Percentiles rank a stretch among this genome's conserved stretches.
phyloP scores from a whole-genome alignment of 192 early-diverging fungal genomes.

The Glomus cerebriforme region DNA sequence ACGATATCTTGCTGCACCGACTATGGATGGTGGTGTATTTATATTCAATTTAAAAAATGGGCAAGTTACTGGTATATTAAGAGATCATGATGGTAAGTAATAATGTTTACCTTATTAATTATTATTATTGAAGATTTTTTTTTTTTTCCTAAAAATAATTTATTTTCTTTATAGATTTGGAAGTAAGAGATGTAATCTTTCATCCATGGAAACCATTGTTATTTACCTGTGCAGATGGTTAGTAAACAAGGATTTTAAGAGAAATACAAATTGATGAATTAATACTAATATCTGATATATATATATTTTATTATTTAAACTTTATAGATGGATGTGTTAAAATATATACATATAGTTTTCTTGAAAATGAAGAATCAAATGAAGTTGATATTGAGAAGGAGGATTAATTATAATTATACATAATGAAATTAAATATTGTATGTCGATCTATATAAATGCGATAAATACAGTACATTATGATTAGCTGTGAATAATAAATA shows the following conservation, averaged over 20 bases:
- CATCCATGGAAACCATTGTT: conserved; percentile 79
- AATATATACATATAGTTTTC: background rate
- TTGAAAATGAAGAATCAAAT: background rate
- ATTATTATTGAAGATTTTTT: conserved; percentile 9
- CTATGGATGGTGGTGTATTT: conserved; percentile 86
- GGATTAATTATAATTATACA: background rate
- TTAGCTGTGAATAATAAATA: too few relatives aligned
- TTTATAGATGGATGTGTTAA: background rate
- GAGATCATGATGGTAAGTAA: conserved; percentile 76
- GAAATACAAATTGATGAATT: background rate
- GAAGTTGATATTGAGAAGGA: background rate
- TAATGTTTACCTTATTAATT: background rate
- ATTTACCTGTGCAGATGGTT: conserved; percentile 87
- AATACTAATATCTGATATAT: background rate
- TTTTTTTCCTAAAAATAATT: background rate
- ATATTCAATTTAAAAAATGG: conserved; percentile 80
- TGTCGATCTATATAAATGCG: too few relatives aligned
- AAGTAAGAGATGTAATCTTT: conserved; percentile 92
- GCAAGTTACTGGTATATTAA: conserved; percentile 72
- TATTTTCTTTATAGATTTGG: conserved; percentile 57
- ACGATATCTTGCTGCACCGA: conserved; percentile 87
- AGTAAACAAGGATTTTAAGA: conserved; percentile 8
- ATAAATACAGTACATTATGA: too few relatives aligned
- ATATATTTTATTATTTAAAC: background rate
- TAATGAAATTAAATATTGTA: background rate